Evolutionary conservation across 352 stramenopile genomes (phyloP), one percentile per base, ranked within the genome.

Genomic region (Phytopythium boreale): DNA sequence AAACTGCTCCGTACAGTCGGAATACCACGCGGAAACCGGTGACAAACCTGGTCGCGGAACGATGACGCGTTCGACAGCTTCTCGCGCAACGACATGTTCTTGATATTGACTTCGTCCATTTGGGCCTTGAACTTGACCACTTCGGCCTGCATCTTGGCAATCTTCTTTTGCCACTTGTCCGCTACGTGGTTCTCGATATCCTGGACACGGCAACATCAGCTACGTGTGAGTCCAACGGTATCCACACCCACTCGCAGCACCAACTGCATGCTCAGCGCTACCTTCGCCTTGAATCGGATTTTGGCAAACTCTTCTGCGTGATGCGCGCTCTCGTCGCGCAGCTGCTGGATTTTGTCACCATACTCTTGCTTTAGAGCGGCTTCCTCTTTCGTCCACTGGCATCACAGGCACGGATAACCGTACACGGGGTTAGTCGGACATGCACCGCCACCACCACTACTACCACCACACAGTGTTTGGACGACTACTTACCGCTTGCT

Each of bases 111-210:
- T n/a, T 89, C 85, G 44, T 96, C 84, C 58, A 90, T 71, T 44
- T 94, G 86, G 10, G 76, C 63, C 60, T 92, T 92, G 14, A 72
- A 76, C 61, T 83, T 90, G 39, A 67, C 76, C 66, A 83, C 71
- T 46, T 96, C 87, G 0, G 74, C 66, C 52, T 90, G 80, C 29
- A 90, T 76, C 47, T 89, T 90, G 4, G 67, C 69, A 9, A 96
- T 61, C 52, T 90, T 89, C 29, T 84, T 82, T 59, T 92, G 82
- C 87, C 87, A 94, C 44, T 88, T 85, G 2, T 92, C 80, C 12
- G 84, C 81, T 24, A 91, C 75, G 47, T 89, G 79, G 34, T 84
- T 67, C 49, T 87, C 77, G 5, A 87, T 71, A 52, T 93, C 84
- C 65, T 89, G 39, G 4, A 50, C 29, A 29, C 4, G 19, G 36